Conservation (phyloP, 305 asterid species). For the Fraxinus baroniana region DNA sequence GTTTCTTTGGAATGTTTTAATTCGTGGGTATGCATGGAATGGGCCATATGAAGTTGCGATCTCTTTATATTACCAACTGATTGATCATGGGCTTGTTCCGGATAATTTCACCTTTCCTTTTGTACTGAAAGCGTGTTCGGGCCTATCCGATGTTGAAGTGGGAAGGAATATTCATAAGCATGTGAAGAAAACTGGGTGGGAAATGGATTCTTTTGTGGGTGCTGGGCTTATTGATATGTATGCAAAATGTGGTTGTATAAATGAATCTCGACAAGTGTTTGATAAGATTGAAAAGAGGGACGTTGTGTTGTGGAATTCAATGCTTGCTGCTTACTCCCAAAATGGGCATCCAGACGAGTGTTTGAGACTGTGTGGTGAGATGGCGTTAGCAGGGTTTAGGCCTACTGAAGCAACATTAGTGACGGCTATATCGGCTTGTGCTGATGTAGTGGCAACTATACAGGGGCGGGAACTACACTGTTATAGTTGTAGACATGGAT, state of each 20-base stretch:
- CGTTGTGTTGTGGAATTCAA: slow-evolving; percentile 69
- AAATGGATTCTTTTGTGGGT: slow-evolving; percentile 56
- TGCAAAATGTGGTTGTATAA: slow-evolving; percentile 51
- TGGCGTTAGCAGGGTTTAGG: slow-evolving; percentile 38
- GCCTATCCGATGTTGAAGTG: slow-evolving; percentile 40
- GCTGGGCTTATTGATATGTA: slow-evolving; percentile 66
- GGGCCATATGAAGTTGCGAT: slow-evolving; percentile 52
- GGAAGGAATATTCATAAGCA: slow-evolving; percentile 55
- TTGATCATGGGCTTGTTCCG: slow-evolving; percentile 51
- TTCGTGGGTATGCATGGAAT: slow-evolving; percentile 70
- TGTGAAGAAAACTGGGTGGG: slow-evolving; percentile 43
- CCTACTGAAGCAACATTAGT: slow-evolving; percentile 58
- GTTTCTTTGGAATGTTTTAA: slow-evolving; percentile 63
- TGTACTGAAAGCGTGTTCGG: slow-evolving; percentile 68
- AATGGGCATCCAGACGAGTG: slow-evolving; percentile 60
- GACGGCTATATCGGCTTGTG: slow-evolving; percentile 51
- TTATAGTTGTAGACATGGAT: slow-evolving; percentile 51
- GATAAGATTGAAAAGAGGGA: slow-evolving; percentile 51
- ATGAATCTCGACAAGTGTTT: slow-evolving; percentile 45
- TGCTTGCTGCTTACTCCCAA: slow-evolving; percentile 62
- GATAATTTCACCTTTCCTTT: slow-evolving; percentile 65
- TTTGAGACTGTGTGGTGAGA: slow-evolving; percentile 46
- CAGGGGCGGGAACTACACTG: slow-evolving; percentile 63
- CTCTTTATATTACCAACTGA: slow-evolving; percentile 41
- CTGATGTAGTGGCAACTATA: slow-evolving; percentile 40